A percentile compares a stretch with the other conserved stretches of the same genome.
Conservation (phyloP, 2,329 filamentous ascomycete genomes). For the Pseudocercospora vitis region DNA sequence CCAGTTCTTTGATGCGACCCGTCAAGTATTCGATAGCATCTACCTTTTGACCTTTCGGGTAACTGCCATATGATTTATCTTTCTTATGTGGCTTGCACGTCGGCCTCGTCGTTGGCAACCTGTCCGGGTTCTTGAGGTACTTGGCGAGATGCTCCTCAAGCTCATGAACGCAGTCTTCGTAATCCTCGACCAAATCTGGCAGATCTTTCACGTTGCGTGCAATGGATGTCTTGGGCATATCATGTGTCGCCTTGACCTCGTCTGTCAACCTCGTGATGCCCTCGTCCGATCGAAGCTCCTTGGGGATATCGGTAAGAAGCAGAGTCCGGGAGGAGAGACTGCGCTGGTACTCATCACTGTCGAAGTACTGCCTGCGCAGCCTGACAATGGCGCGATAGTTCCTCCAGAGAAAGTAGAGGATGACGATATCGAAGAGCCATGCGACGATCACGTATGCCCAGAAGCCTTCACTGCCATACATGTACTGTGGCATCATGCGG, state of each 20-base stretch:
- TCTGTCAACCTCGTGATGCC: slow-evolving; percentile 84
- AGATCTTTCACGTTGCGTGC: slow-evolving; percentile 90
- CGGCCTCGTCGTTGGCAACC: slow-evolving; percentile 74
- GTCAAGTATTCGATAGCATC: slow-evolving; percentile 95
- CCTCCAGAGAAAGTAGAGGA: slow-evolving; percentile 81
- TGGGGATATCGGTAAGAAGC: slow-evolving; percentile 78
- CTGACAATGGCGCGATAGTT: slow-evolving; percentile 76
- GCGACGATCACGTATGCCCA: slow-evolving; percentile 62
- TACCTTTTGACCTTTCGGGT: slow-evolving; percentile 70
- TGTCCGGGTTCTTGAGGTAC: slow-evolving; percentile 83
- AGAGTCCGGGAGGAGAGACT: slow-evolving; percentile 74
- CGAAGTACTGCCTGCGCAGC: slow-evolving; percentile 76
- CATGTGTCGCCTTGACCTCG: slow-evolving; percentile 72
- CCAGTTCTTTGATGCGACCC: slow-evolving; percentile 76
- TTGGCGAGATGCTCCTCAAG: slow-evolving; percentile 82
- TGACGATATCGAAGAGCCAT: slow-evolving; percentile 69
- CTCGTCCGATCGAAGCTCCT: slow-evolving; percentile 75
- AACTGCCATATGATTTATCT: slow-evolving; percentile 59
- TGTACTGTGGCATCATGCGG: slow-evolving; percentile 58
- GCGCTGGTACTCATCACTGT: slow-evolving; percentile 81
- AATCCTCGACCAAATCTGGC: slow-evolving; percentile 79
- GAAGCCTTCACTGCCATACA: slow-evolving; percentile 46
- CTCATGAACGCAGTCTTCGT: slow-evolving; percentile 75
- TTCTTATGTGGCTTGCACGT: slow-evolving; percentile 77
- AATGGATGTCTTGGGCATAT: slow-evolving; percentile 76